These are phyloP conservation scores for Paraconiothyrium brasiliense DNA, from an alignment of 2,329 filamentous ascomycete species.

Conservation along the genomic window DNA sequence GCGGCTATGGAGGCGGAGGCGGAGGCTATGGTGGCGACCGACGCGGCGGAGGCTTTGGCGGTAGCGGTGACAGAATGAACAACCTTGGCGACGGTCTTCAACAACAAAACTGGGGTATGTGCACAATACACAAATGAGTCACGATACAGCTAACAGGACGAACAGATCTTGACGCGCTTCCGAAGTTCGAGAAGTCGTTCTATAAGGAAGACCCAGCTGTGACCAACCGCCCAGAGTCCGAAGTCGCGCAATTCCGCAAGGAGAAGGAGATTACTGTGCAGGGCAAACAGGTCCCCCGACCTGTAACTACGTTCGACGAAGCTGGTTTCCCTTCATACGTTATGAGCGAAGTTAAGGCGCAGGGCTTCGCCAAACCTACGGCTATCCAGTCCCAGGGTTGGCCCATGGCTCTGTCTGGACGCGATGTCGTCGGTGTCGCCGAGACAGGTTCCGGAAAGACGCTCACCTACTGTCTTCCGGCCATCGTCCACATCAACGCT, in stretches of 20 bases:
- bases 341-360: conserved; percentile 97
- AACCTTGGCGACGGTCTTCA: conserved; percentile 88
- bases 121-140: not conserved
- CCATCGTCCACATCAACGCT: conserved; percentile 99
- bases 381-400: conserved; percentile 98
- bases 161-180: conserved; percentile 77
- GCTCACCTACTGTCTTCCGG: conserved; percentile 94
- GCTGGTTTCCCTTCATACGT: conserved; percentile 97
- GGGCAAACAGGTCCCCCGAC: conserved; percentile 85
- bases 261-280: conserved; percentile 85
- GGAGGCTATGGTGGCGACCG: conserved; percentile 31
- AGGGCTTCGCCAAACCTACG: conserved; percentile 92
- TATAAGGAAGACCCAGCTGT: conserved; percentile 95
- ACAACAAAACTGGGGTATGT: conserved; percentile 87
- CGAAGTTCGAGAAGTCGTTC: conserved; percentile 99
- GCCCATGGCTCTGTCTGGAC: conserved; percentile 98
- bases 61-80: conserved; percentile 92
- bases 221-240: conserved; percentile 73
- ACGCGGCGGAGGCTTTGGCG: conserved; percentile 58
- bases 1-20: conserved; percentile 30
- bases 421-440: conserved; percentile 98
- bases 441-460: conserved; percentile 99
- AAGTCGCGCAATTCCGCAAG: conserved; percentile 88
- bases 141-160: conserved; percentile 34
- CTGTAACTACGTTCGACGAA: conserved; percentile 97